A percentile compares a stretch with the other conserved stretches of the same genome.
Conservation (phyloP, 768 basidiomycete species). For the Lactarius hatsudake region DNA sequence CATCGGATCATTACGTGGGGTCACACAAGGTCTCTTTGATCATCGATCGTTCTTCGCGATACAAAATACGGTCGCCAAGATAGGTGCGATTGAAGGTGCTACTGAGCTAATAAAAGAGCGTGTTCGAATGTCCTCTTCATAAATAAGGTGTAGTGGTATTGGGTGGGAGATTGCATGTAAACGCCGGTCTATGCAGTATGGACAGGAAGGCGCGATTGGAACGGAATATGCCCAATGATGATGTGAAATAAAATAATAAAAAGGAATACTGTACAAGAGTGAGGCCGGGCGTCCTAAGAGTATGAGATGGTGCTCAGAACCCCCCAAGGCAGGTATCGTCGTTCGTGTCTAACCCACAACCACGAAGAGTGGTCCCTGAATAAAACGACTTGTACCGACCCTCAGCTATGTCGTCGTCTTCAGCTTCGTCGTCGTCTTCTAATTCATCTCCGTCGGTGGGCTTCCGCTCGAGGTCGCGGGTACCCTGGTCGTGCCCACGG, state of each 20-base stretch:
- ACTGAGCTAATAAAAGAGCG: background rate
- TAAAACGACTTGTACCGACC: slow-evolving; percentile 25
- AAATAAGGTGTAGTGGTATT: slow-evolving; percentile 24
- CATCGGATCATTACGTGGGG: background rate
- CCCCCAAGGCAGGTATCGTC: slow-evolving; percentile 29
- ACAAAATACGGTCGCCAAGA: background rate
- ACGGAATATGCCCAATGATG: slow-evolving; percentile 9
- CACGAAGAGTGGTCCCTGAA: slow-evolving; percentile 17
- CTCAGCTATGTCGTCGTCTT: slow-evolving; percentile 18
- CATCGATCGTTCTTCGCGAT: no score
- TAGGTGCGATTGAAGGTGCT: background rate
- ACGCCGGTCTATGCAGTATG: slow-evolving; percentile 18
- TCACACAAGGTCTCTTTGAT: no score
- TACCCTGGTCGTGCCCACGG: background rate
- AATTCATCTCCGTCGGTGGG: slow-evolving; percentile 14
- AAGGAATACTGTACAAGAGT: slow-evolving; percentile 8
- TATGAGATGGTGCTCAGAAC: slow-evolving; percentile 17
- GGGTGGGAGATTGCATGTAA: background rate
- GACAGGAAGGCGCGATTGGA: slow-evolving; percentile 3
- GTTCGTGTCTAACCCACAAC: slow-evolving; percentile 22
- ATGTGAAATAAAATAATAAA: slow-evolving; percentile 21
- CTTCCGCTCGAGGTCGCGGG: slow-evolving; percentile 19
- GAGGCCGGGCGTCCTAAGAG: background rate
- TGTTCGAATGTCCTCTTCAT: slow-evolving; percentile 6
- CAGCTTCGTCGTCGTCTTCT: slow-evolving; percentile 25